Evolutionary conservation across 345 rosid genomes (phyloP), one percentile per base, ranked within the genome.

Genomic region (Eutrema heterophyllum): DNA sequence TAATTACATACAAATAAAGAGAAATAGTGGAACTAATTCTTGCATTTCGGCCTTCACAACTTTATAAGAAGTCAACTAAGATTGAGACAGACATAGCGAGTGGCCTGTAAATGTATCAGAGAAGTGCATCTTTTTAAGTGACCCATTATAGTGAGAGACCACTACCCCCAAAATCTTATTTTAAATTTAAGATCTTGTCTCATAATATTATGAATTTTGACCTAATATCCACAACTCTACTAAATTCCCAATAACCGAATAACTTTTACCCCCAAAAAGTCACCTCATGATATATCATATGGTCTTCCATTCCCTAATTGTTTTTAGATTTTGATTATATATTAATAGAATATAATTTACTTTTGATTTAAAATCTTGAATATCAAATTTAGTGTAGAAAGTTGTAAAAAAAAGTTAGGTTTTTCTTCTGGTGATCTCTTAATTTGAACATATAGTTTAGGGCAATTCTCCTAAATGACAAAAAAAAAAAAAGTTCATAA

Each of bases 91-190:
- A 78, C 86, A 81, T 26, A 65, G 81, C 67, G 73, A 86, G 84
- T 85, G 88, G 91, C 73, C 83, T 74, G 70, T 78, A 78, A 32
- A 81, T 57, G 79, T 74, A 80, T 57, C 60, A 75, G n/a, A 21
- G 64, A 64, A 73, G 79, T 77, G 83, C 71, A 56, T 53, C 73
- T 53, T 70, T 66, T 68, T 71, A 70, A 77, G 56, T 71, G 72
- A 61, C 77, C 73, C 70, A 72, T 72, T 67, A 76, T 84, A 78
- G 68, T 56, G 74, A 78, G 71, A 71, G 35, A 76, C 54, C 75
- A 76, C 71, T 64, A 64, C 70, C 59, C 66, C 10, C 29, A 32
- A 54, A 63, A 43, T 75, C 70, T 53, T 61, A 43, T 43, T 60
- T 16, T 43, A 49, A 40, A 30, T 18, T 7, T 10, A 24, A 33